Conservation (phyloP, 768 basidiomycete genomes). For the Porphyrellus cyaneotinctus region DNA sequence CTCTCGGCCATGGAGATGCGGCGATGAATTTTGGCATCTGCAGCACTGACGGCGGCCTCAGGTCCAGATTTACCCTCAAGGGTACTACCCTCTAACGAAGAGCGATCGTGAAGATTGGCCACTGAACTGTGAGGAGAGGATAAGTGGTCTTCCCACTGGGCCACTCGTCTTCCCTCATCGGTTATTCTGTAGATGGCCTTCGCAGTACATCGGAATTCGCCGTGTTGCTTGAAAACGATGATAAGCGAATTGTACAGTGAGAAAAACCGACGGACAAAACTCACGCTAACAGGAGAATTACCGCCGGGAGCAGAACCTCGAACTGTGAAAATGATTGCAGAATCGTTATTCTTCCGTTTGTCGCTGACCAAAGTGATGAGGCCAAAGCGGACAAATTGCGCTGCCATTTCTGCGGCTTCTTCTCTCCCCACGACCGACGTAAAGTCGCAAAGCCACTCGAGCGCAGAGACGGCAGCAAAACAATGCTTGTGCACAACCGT, state of each 20-base stretch:
- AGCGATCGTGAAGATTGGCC: slow-evolving; percentile 57
- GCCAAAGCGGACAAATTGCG: slow-evolving; percentile 95
- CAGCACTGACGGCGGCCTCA: slow-evolving; percentile 30
- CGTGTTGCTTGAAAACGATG: slow-evolving; percentile 61
- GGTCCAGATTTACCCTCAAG: slow-evolving; percentile 26
- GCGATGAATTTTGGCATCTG: slow-evolving; percentile 67
- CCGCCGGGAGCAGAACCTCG: slow-evolving; percentile 74
- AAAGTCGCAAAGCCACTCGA: slow-evolving; percentile 98
- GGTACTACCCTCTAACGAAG: slow-evolving; percentile 48
- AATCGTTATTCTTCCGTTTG: slow-evolving; percentile 87
- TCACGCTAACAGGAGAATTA: slow-evolving; percentile 69
- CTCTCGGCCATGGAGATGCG: slow-evolving; percentile 76
- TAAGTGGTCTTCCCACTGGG: slow-evolving; percentile 70
- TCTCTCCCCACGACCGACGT: slow-evolving; percentile 94
- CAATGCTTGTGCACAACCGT: slow-evolving; percentile 57
- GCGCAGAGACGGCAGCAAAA: slow-evolving; percentile 80
- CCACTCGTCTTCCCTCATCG: slow-evolving; percentile 81
- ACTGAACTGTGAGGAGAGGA: slow-evolving; percentile 63
- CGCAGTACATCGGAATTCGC: slow-evolving; percentile 94
- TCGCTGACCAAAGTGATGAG: slow-evolving; percentile 86
- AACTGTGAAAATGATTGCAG: slow-evolving; percentile 90
- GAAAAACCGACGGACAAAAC: slow-evolving; percentile 22
- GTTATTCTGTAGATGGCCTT: slow-evolving; percentile 95
- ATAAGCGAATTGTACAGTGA: slow-evolving; percentile 5
- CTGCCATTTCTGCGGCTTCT: slow-evolving; percentile 96